phyloP scores from a whole-genome alignment of 441 rosid species.

The Gossypium lobatum region DNA sequence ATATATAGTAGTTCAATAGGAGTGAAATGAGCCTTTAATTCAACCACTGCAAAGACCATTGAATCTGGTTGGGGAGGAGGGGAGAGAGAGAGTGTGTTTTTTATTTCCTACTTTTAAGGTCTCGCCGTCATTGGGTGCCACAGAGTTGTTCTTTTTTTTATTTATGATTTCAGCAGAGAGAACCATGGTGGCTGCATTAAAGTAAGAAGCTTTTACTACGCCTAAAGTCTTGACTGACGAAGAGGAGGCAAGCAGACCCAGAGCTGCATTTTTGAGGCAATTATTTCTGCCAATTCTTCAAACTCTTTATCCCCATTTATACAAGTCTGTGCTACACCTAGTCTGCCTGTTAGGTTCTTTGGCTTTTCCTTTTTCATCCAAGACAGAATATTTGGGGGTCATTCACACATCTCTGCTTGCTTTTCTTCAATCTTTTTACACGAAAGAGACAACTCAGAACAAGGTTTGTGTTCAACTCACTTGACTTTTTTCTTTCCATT shows the following conservation, averaged over 20 bases:
- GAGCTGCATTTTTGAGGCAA: slow-evolving; percentile 23
- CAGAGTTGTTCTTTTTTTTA: slow-evolving; percentile 17
- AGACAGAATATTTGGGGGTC: slow-evolving; percentile 10
- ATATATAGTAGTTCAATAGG: slow-evolving; percentile 13
- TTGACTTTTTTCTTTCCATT: not conserved
- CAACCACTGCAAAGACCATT: slow-evolving; percentile 21
- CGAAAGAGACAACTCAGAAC: slow-evolving; percentile 36
- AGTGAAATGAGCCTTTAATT: slow-evolving; percentile 23
- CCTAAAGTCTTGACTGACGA: not conserved
- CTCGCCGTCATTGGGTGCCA: slow-evolving; percentile 44
- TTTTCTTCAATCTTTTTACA: slow-evolving; percentile 19
- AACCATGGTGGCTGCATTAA: slow-evolving; percentile 41
- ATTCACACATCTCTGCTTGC: slow-evolving; percentile 15
- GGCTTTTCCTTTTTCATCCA: slow-evolving; percentile 3
- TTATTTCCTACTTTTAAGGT: slow-evolving; percentile 36
- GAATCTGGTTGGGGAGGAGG: not conserved
- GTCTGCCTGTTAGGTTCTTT: not conserved
- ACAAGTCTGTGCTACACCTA: not conserved
- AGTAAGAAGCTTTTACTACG: not conserved
- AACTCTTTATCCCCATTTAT: not conserved
- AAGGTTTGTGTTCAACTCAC: slow-evolving; percentile 20
- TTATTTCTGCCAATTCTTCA: slow-evolving; percentile 24
- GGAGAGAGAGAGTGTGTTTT: not conserved
- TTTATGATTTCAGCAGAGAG: slow-evolving; percentile 11
- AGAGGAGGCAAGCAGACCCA: slow-evolving; percentile 10